Evolutionary conservation across 73 alveolate genomes (phyloP).

Genomic region (Paramecium tetraurelia): DNA sequence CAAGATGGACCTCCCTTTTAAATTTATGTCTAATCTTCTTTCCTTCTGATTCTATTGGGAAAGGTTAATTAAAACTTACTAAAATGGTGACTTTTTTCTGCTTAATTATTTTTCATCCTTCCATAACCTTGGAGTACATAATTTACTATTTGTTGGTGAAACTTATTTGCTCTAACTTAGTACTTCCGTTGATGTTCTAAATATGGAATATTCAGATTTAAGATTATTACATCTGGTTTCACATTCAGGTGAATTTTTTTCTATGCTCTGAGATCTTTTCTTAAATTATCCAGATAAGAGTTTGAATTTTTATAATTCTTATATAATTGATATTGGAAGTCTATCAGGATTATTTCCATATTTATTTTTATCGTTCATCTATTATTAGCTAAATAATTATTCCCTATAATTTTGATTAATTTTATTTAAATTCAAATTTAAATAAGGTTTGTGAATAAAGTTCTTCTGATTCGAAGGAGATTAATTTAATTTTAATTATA

Average conservation of each 20-base stretch:
- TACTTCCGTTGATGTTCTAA: neutral
- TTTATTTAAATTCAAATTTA: neutral
- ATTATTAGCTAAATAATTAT: neutral
- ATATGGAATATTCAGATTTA: neutral
- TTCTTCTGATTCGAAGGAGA: neutral
- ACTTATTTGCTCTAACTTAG: neutral
- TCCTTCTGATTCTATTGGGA: neutral
- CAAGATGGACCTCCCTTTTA: neutral
- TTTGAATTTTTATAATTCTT: neutral
- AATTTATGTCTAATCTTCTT: neutral
- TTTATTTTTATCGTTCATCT: neutral
- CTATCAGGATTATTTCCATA: neutral
- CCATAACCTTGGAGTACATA: neutral
- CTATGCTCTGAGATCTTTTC: neutral
- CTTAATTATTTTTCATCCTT: neutral
- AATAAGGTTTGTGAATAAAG: neutral
- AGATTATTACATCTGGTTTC: neutral
- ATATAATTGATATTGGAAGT: neutral
- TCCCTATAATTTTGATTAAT: neutral
- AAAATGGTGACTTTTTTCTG: neutral
- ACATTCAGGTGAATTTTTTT: neutral
- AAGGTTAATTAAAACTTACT: neutral
- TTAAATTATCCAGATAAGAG: neutral
- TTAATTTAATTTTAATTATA: neutral
- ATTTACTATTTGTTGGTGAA: neutral